Conservation (phyloP, 352 stramenopile genomes). For the Plasmopara halstedii region DNA sequence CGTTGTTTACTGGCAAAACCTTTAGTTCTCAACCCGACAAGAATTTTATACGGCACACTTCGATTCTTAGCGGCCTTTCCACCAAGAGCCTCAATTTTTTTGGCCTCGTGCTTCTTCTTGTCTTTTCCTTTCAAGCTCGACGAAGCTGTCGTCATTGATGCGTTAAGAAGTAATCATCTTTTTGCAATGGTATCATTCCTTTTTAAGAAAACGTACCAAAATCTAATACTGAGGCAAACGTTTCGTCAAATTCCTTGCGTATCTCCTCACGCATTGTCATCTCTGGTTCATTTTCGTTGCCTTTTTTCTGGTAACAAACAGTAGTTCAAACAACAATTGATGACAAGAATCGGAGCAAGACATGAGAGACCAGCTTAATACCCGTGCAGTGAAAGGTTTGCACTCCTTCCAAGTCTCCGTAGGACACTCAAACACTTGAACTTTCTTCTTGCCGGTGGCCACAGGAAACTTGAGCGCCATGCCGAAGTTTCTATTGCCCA, state of each 20-base stretch:
- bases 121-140: conserved; percentile 68
- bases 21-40: conserved; percentile 69
- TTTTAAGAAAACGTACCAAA: conserved; percentile 58
- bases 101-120: conserved; percentile 66
- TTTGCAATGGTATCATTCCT: too few species aligned
- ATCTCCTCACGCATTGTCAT: conserved; percentile 60
- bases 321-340: too few species aligned
- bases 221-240: conserved; percentile 61
- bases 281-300: conserved; percentile 25
- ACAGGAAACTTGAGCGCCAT: conserved; percentile 70
- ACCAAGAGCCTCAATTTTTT: conserved; percentile 61
- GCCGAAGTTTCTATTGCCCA: conserved; percentile 3
- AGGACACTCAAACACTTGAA: conserved; percentile 74
- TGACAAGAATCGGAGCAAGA: too few species aligned
- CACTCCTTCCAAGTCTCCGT: conserved; percentile 63
- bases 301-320: conserved; percentile 15
- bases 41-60: conserved; percentile 62
- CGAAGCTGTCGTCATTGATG: conserved; percentile 19
- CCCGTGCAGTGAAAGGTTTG: conserved; percentile 20
- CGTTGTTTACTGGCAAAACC: conserved; percentile 38
- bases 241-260: conserved; percentile 68
- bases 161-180: neutral
- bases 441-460: conserved; percentile 57
- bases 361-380: conserved; percentile 7
- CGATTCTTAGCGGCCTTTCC: conserved; percentile 50